phyloP scores from a whole-genome alignment of 179 eudicot genomes.

The Camellia oleifera region DNA sequence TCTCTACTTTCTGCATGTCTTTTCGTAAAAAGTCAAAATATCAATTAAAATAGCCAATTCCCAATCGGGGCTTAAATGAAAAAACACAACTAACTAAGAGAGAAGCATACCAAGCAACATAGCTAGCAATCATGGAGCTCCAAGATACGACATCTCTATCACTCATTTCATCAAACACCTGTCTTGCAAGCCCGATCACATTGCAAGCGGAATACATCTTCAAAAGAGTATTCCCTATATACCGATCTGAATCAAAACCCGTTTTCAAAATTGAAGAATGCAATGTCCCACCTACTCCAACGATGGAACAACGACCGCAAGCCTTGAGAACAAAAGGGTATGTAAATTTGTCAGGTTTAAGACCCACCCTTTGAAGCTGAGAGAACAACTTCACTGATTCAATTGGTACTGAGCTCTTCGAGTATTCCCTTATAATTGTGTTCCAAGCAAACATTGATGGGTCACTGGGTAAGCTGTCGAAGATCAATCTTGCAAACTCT shows the following conservation, averaged over 20 bases:
- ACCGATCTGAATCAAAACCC: conserved; percentile 33
- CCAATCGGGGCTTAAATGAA: too few species aligned
- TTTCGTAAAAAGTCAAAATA: too few species aligned
- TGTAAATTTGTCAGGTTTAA: conserved; percentile 34
- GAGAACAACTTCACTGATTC: conserved; percentile 29
- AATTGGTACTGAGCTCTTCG: conserved; percentile 22
- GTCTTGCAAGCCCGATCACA: conserved; percentile 20
- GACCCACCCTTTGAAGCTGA: conserved; percentile 18
- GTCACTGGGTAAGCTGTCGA: conserved; percentile 22
- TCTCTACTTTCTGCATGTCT: too few species aligned
- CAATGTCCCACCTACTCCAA: conserved; percentile 31
- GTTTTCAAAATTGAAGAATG: conserved; percentile 31
- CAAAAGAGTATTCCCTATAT: conserved; percentile 32
- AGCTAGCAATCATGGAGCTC: conserved; percentile 51
- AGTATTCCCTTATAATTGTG: conserved; percentile 30
- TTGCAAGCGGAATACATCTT: conserved; percentile 33
- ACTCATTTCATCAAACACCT: conserved; percentile 43
- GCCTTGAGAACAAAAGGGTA: conserved; percentile 44
- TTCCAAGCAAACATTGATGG: conserved; percentile 40
- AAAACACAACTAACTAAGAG: neutral
- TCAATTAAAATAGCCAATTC: too few species aligned
- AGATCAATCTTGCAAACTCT: conserved; percentile 22
- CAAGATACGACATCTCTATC: conserved; percentile 42
- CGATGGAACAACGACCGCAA: conserved; percentile 34
- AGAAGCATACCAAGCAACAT: conserved; percentile 29